Conservation (phyloP, 2,329 filamentous ascomycete genomes). For the Pseudocercospora macadamiae region DNA sequence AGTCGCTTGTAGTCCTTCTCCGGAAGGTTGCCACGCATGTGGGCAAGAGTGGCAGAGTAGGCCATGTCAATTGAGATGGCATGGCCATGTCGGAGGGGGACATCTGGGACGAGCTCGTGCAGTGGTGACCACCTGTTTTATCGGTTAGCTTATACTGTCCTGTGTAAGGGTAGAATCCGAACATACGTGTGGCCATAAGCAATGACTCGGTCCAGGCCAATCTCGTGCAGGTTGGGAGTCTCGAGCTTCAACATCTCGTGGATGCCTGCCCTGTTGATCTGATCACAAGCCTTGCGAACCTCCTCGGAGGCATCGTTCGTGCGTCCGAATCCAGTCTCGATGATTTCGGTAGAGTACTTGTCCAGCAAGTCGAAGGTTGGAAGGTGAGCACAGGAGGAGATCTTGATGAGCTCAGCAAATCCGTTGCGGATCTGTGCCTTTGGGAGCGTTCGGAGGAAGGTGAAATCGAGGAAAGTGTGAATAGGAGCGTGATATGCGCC, state of each 20-base stretch:
- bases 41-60: conserved; percentile 70
- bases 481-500: conserved; percentile 71
- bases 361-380: conserved; percentile 69
- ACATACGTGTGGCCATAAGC: conserved; percentile 73
- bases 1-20: conserved; percentile 64
- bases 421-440: conserved; percentile 71
- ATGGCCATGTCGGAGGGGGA: conserved; percentile 71
- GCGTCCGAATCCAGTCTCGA: conserved; percentile 66
- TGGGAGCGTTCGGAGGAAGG: conserved; percentile 69
- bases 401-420: conserved; percentile 76
- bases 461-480: conserved; percentile 74
- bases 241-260: conserved; percentile 74
- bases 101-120: conserved; percentile 69
- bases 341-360: conserved; percentile 69
- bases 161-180: too few relatives aligned
- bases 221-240: conserved; percentile 73
- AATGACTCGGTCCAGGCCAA: conserved; percentile 71
- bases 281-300: conserved; percentile 63
- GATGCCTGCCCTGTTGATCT: conserved; percentile 70
- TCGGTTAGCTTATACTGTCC: too few relatives aligned
- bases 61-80: conserved; percentile 78
- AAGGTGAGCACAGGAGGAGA: conserved; percentile 69
- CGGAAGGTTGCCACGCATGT: conserved; percentile 63
- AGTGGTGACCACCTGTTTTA: conserved; percentile 74
- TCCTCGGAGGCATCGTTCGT: conserved; percentile 59